Conservation (phyloP, 805 yeast genomes). For the Wickerhamiella bombiphila region DNA sequence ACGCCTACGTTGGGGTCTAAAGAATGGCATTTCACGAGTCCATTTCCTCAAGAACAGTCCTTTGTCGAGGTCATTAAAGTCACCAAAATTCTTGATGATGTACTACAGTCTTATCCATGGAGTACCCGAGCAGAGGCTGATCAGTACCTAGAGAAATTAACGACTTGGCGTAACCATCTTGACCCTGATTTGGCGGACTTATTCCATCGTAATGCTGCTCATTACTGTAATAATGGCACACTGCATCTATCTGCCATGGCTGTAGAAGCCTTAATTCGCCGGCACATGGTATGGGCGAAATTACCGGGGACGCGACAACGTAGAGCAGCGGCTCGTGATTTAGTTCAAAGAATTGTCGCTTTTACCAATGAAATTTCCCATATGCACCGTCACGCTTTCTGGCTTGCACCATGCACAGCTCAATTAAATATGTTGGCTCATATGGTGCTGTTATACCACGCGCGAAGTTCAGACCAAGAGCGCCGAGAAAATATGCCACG, state of each 20-base stretch:
- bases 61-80: constrained; percentile 20
- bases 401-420: constrained; percentile 23
- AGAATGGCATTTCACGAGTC: constrained; percentile 6
- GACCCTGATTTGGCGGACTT: constrained; percentile 20
- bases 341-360: constrained; percentile 20
- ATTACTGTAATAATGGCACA: constrained; percentile 22
- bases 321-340: constrained; percentile 18
- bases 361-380: constrained; percentile 24
- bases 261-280: constrained; percentile 20
- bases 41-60: constrained; percentile 18
- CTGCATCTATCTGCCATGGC: constrained; percentile 20
- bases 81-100: constrained; percentile 19
- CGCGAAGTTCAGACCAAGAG: constrained; percentile 21
- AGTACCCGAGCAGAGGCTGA: constrained; percentile 11
- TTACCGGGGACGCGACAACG: constrained; percentile 17
- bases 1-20: not conserved
- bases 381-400: constrained; percentile 24
- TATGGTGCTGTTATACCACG: constrained; percentile 22
- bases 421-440: constrained; percentile 23
- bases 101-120: constrained; percentile 10
- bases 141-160: constrained; percentile 12
- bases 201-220: constrained; percentile 16
- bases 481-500: constrained; percentile 17
- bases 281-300: no score
- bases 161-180: constrained; percentile 18